phyloP scores from a whole-genome alignment of 352 stramenopile species.

The Phytophthora boehmeriae region DNA sequence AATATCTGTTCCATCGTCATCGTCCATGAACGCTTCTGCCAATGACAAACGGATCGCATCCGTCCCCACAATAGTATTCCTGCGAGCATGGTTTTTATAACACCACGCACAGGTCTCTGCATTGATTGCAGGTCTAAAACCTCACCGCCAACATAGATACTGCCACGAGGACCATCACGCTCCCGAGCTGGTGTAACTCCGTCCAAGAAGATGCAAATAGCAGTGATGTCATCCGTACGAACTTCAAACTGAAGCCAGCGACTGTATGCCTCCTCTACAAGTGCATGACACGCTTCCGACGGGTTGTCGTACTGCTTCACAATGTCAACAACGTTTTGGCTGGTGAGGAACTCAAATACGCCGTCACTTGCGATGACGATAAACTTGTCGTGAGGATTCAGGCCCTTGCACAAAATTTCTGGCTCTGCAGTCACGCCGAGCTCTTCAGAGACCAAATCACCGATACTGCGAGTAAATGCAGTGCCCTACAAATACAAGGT shows the following conservation, averaged over 20 bases:
- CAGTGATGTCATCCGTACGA: constrained; percentile 95
- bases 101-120: constrained; percentile 80
- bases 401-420: constrained; percentile 89
- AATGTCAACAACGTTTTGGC: constrained; percentile 94
- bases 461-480: constrained; percentile 98
- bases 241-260: constrained; percentile 94
- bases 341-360: constrained; percentile 96
- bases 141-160: constrained; percentile 85
- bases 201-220: constrained; percentile 88
- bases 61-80: constrained; percentile 86
- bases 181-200: constrained; percentile 60
- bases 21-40: constrained; percentile 56
- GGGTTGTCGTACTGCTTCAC: constrained; percentile 86
- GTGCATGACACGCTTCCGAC: constrained; percentile 84
- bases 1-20: constrained; percentile 27
- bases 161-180: constrained; percentile 67
- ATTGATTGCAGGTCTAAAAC: constrained; percentile 86
- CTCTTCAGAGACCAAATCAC: constrained; percentile 93
- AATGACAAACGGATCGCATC: constrained; percentile 85
- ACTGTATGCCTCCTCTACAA: constrained; percentile 94
- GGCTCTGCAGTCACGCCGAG: constrained; percentile 93
- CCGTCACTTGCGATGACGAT: constrained; percentile 94
- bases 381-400: constrained; percentile 92
- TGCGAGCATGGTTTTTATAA: constrained; percentile 67
- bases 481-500: constrained; percentile 78